Evolutionary conservation across 257 asterid genomes (phyloP), one percentile per base, ranked within the genome.

Genomic region (Ligustrum vulgare): DNA sequence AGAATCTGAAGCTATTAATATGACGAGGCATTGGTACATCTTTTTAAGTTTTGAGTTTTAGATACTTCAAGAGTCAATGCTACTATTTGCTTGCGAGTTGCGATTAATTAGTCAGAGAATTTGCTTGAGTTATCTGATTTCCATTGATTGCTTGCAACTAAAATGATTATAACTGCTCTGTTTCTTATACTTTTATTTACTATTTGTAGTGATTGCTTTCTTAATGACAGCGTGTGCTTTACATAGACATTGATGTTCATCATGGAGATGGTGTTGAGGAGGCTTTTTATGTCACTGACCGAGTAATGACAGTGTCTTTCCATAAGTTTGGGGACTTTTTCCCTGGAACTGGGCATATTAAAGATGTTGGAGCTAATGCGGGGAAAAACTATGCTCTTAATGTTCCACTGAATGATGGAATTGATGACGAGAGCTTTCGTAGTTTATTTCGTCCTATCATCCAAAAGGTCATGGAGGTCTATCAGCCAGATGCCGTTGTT

Each of bases 201-300:
- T 23, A 33, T 58, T 58, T 58, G 33, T 23, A 28, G 28, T 18
- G 5, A 58, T 20, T 23, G 67, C 33, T 60, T 66, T 74, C 47
- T 67, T 78, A 6, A 63, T 73, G 72, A 78, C 88, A 89, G 94
- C 88, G 94, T 25, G 94, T 89, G 0, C 75, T 89, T 49, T 89
- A 89, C 51, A 74, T 89, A 23, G 94, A 87, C 77, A 87, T 89
- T 37, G 94, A 86, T 80, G 80, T 89, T 71, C 92, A 89, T 84
- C 90, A 89, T 33, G 94, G 90, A 66, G 94, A 89, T 80, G 94
- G 92, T 70, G 93, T 89, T 54, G 93, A 89, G 85, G 93, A 89
- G 83, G 93, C 93, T 22, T 89, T 89, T 80, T 85, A 81, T 84
- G 86, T 87, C 64, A 89, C 92, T 25, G 90, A 89, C 79, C 77